Base-by-base conservation (phyloP, 1,139 yeast species). In the Nadsonia starkeyi-henricii region DNA sequence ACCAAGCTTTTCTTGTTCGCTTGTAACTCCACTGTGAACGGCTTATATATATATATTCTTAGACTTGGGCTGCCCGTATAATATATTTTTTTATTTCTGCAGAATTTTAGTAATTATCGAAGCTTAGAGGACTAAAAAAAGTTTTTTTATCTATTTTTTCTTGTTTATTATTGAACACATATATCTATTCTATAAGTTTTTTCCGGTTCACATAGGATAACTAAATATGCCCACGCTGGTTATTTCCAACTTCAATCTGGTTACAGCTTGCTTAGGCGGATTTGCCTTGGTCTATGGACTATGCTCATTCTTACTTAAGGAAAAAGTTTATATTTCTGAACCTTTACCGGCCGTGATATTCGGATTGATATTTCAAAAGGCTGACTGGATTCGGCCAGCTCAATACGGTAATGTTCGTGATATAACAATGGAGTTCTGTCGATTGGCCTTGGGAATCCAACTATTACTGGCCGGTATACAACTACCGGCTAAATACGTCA, bases 381-480 rank as follows among this genome's bases (percentile, higher is more conserved):
- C 59, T 2, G 50, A 51, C 43, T 58, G 64, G 57, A 52, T 61
- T 9, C 50, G 51, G 15, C 62, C 62, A 7, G 49, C 46, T 1
- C 50, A 52, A 5, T 58, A 54, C 47, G 63, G 62, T 4, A 42
- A 53, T 2, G 53, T 50, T 13, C 51, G 53, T 8, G 50, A 47
- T 4, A 53, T 60, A 23, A 65, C 71, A 1, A 54, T 61, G 45
- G 69, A 67, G 44, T 54, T 71, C 18, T 58, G 72, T 4, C 53
- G 74, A 41, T 55, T 71, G 8, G 68, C 69, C 15, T 59, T 71
- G 43, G 67, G 70, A 21, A 61, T 71, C 41, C 74, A 70, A 55
- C 62, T 71, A 30, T 65, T 68, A 51, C 60, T 70, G 15, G 66
- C 67, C 1, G 69, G 71, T 2, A 71, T 69, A 2, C 72, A 70